phyloP scores from a whole-genome alignment of 345 rosid genomes.

The Aegle marmelos region DNA sequence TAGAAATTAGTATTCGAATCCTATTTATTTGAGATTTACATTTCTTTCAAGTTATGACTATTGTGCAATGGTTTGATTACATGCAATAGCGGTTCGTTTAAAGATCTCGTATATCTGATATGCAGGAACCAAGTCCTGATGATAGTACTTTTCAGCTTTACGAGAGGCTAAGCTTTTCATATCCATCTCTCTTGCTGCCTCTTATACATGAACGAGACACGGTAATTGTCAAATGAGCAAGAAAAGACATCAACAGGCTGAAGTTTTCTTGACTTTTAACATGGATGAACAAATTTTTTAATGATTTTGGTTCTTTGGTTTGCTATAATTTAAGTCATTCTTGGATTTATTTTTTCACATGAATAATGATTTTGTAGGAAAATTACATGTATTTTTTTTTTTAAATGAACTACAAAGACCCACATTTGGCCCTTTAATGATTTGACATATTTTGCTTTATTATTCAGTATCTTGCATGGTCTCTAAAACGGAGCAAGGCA shows the following conservation, averaged over 20 bases:
- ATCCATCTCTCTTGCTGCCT: constrained; percentile 70
- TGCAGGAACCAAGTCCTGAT: constrained; percentile 47
- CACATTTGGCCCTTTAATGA: background rate
- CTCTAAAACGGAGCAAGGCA: constrained; percentile 85
- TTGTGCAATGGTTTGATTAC: background rate
- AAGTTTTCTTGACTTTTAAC: background rate
- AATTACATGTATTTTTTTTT: background rate
- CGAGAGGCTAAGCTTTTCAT: constrained; percentile 62
- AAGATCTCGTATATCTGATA: background rate
- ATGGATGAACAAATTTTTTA: background rate
- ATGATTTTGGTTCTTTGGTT: background rate
- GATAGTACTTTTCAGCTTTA: constrained; percentile 55
- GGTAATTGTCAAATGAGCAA: constrained; percentile 26
- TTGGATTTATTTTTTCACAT: background rate
- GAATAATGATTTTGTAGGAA: background rate
- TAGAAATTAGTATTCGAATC: background rate
- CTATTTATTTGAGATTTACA: background rate
- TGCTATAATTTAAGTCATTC: background rate
- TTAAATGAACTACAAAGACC: background rate
- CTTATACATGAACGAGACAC: constrained; percentile 86
- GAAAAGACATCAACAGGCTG: background rate
- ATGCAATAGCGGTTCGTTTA: background rate
- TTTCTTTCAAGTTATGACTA: background rate
- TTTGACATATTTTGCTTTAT: constrained; percentile 1
- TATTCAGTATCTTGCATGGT: constrained; percentile 84